Conservation (phyloP, 148 eudicot genomes). For the Camellia japonica region DNA sequence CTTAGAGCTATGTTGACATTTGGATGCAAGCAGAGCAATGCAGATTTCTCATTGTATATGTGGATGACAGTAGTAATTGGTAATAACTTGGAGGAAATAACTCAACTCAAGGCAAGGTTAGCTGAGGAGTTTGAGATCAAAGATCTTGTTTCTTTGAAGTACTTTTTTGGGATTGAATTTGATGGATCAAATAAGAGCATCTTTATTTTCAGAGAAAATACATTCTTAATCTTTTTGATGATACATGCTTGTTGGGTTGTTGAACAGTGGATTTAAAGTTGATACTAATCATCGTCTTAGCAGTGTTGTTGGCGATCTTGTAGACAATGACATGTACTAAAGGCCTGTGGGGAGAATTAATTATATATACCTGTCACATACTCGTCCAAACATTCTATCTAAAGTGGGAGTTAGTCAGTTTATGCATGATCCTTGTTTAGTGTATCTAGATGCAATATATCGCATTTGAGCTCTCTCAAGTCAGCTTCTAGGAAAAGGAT, state of each 20-base stretch:
- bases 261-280: neutral
- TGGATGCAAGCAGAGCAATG: neutral
- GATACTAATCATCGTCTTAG: neutral
- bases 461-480: neutral
- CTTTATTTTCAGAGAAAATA: neutral
- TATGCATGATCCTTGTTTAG: neutral
- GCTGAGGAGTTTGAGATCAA: neutral
- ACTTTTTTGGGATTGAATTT: neutral
- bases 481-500: neutral
- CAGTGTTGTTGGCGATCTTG: neutral
- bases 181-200: neutral
- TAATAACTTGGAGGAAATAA: neutral
- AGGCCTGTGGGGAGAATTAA: neutral
- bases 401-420: neutral
- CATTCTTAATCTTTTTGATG: neutral
- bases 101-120: neutral
- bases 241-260: neutral
- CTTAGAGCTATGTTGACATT: neutral
- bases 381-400: neutral
- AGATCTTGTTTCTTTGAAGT: neutral
- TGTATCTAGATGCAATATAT: neutral
- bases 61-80: no score
- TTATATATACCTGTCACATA: neutral
- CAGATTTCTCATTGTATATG: no score
- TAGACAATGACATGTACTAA: neutral